A percentile compares a stretch with the other conserved stretches of the same genome.
phyloP scores from a whole-genome alignment of 2,329 filamentous ascomycete genomes.

The Cephalotrichum gorgonifer region DNA sequence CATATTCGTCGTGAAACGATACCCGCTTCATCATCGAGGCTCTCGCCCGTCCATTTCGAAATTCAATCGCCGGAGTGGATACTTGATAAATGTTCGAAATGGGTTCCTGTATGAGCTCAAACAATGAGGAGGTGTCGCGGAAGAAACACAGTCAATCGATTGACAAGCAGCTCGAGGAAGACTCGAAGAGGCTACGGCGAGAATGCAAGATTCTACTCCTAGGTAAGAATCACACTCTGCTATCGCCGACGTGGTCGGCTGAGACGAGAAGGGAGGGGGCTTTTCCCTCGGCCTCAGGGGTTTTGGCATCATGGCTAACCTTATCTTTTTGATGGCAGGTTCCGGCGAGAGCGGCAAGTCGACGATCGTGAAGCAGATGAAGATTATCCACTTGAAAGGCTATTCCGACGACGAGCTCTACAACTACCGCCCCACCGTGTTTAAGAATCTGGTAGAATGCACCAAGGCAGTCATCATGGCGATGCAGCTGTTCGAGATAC shows the following conservation, averaged over 20 bases:
- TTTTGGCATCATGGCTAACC: conserved; percentile 7
- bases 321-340: conserved; percentile 44
- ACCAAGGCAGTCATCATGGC: conserved; percentile 85
- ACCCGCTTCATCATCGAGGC: neutral
- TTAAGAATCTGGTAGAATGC: conserved; percentile 97
- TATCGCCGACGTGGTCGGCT: neutral
- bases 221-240: conserved; percentile 52
- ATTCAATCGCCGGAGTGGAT: neutral
- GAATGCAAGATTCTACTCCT: conserved; percentile 98
- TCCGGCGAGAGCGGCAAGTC: conserved; percentile 98
- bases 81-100: conserved; percentile 46
- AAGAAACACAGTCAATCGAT: conserved; percentile 97
- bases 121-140: conserved; percentile 77
- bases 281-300: neutral
- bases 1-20: neutral
- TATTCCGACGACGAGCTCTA: conserved; percentile 90
- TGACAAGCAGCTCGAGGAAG: conserved; percentile 86
- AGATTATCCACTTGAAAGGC: conserved; percentile 97
- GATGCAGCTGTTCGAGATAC: conserved; percentile 84
- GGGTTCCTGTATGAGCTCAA: conserved; percentile 89
- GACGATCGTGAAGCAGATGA: conserved; percentile 99
- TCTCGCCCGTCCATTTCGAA: neutral
- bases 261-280: conserved; percentile 6
- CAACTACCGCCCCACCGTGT: conserved; percentile 91
- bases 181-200: conserved; percentile 80